Conservation (phyloP, 768 basidiomycete species). For the Tubosaeta sp. region DNA sequence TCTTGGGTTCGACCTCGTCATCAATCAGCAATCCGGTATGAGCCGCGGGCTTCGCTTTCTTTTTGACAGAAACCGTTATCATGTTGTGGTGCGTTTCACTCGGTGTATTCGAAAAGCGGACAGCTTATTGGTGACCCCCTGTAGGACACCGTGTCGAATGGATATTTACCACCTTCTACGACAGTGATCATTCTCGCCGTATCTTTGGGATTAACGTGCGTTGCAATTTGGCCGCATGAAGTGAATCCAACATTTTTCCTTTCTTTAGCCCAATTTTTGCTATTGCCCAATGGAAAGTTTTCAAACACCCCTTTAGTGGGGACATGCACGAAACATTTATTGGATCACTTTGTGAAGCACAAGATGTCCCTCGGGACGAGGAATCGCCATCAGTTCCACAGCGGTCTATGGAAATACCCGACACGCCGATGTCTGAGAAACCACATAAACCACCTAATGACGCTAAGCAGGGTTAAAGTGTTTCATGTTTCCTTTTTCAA, state of each 20-base stretch:
- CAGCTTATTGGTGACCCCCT: conserved; percentile 1
- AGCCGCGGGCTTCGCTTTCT: conserved; percentile 60
- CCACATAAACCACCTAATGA: conserved; percentile 2
- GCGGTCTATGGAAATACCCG: conserved; percentile 7
- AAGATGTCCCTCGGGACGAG: conserved; percentile 21
- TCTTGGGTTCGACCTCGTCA: conserved; percentile 52
- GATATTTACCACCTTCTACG: conserved; percentile 47
- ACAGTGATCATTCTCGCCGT: conserved; percentile 49
- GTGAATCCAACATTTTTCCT: neutral
- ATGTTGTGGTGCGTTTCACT: conserved; percentile 43
- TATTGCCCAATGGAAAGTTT: conserved; percentile 48
- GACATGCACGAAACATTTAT: conserved; percentile 13
- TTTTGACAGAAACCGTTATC: conserved; percentile 58
- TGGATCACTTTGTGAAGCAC: conserved; percentile 25
- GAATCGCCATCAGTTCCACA: conserved; percentile 10
- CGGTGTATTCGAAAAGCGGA: neutral
- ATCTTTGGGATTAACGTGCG: conserved; percentile 56
- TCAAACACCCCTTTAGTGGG: conserved; percentile 47
- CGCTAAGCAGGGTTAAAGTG: conserved; percentile 7
- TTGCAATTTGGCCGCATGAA: conserved; percentile 3
- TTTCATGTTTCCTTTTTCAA: conserved; percentile 1
- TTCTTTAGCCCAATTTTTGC: conserved; percentile 47
- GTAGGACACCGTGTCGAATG: conserved; percentile 45
- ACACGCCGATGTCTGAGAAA: conserved; percentile 21
- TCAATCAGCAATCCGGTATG: conserved; percentile 58